Percentiles rank a stretch among this genome's conserved stretches.
These are phyloP conservation scores for Hemileccinum impolitum DNA, from an alignment of 768 basidiomycete species.

Conservation along the genomic window DNA sequence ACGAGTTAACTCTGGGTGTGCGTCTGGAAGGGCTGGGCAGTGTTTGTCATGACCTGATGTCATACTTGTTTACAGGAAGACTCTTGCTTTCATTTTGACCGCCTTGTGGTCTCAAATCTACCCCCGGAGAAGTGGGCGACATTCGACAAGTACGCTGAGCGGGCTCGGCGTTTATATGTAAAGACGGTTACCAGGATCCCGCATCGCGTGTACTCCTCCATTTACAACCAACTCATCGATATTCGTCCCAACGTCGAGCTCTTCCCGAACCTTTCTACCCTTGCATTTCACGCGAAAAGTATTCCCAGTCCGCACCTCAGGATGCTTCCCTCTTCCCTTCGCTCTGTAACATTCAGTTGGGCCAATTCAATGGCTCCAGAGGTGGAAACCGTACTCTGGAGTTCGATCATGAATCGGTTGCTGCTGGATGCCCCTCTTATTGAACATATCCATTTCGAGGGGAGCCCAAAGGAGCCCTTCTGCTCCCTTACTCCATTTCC, in stretches of 20 bases:
- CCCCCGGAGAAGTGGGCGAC: constrained; percentile 14
- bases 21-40: not conserved
- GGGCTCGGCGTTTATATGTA: constrained; percentile 20
- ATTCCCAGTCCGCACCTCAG: constrained; percentile 7
- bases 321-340: constrained; percentile 24
- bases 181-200: constrained; percentile 27
- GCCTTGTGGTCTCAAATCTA: constrained; percentile 1
- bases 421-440: constrained; percentile 18
- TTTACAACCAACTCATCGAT: constrained; percentile 20
- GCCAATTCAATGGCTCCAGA: constrained; percentile 12
- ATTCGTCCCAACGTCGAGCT: constrained; percentile 24
- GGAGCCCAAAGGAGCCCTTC: constrained; percentile 21
- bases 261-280: constrained; percentile 18
- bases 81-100: constrained; percentile 17
- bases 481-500: constrained; percentile 12
- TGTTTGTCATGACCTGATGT: constrained; percentile 7
- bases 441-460: constrained; percentile 23
- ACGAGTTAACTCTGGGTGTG: constrained; percentile 20
- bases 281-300: constrained; percentile 18
- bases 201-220: constrained; percentile 24
- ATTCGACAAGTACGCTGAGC: constrained; percentile 23
- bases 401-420: constrained; percentile 17
- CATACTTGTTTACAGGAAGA: constrained; percentile 12
- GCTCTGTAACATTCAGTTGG: constrained; percentile 20
- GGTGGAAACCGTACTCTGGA: constrained; percentile 19